Base-by-base conservation (phyloP, 2,329 filamentous ascomycete species). In the Diaporthe caulivora region DNA sequence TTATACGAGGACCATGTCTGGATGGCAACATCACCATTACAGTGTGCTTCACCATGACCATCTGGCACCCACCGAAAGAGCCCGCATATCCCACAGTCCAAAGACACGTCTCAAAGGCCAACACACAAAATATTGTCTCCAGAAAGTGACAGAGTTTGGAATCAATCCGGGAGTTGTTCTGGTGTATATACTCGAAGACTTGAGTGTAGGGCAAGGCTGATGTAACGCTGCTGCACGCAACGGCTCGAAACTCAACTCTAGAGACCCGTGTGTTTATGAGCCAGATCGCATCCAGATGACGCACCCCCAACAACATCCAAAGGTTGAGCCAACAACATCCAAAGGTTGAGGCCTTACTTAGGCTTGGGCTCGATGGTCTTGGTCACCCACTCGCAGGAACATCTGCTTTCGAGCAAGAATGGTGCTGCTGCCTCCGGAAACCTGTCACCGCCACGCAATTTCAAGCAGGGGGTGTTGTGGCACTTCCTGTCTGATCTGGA, bases 361-460 rank as follows among this genome's bases (percentile, higher is more conserved):
- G 51, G 44, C 47, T 53, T 53, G 31, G 31, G 49, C 62, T 17
- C 11, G 31, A 29, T 37, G 31, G 37, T 49, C 31, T 51, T 40
- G 1, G 18, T 51, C 15, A 24, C 5, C 44, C n/a, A n/a, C 47
- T 67, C 62, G 62, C 62, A 53, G 62, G 4, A 67, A 26, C 29
- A 67, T 67, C 62, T 40, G 17, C 62, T 26, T 17, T 26, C 29
- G 44, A 51, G 44, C 62, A 51, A 40, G 31, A 21, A 67, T 67
- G n/a, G 31, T 18, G 62, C 37, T 53, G 47, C 47, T 53, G 62
- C 62, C 62, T 53, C 62, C 31, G 31, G 26, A n/a, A 40, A 67
- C 40, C 62, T 67, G 62, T 67, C 62, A 65, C 62, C 62, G 44
- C 62, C 44, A 65, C 62, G 31, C 62, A 53, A 67, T 67, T 53